A percentile compares a stretch with the other conserved stretches of the same genome.
Conservation (phyloP, 768 basidiomycete genomes). For the Tylopilus cervinicoccineus region DNA sequence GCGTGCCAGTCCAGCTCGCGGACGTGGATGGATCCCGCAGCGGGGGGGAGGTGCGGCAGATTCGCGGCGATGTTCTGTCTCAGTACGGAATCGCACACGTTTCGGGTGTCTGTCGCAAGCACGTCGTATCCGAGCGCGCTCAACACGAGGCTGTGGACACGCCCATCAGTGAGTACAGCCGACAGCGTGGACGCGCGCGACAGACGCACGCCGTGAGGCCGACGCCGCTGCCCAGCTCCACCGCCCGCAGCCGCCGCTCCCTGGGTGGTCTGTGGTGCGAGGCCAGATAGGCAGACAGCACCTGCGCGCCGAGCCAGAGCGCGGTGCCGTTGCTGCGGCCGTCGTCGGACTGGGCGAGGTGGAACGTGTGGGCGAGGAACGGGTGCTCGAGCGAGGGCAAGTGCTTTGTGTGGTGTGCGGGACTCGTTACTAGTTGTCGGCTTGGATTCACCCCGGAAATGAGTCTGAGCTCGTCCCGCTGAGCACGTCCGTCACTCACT, state of each 20-base stretch:
- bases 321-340: slow-evolving; percentile 74
- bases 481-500: slow-evolving; percentile 7
- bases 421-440: slow-evolving; percentile 16
- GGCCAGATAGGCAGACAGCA: slow-evolving; percentile 60
- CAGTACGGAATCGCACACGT: slow-evolving; percentile 63
- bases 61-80: slow-evolving; percentile 57
- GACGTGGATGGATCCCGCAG: slow-evolving; percentile 49
- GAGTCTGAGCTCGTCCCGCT: slow-evolving; percentile 12
- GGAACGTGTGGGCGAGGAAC: slow-evolving; percentile 40
- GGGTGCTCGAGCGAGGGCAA: slow-evolving; percentile 41
- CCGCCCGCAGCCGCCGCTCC: slow-evolving; percentile 37
- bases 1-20: slow-evolving; percentile 71
- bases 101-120: slow-evolving; percentile 68
- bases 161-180: neutral
- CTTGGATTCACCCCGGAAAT: slow-evolving; percentile 20
- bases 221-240: slow-evolving; percentile 83
- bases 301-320: slow-evolving; percentile 81
- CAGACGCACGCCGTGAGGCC: slow-evolving; percentile 69
- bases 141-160: slow-evolving; percentile 52
- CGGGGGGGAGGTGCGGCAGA: slow-evolving; percentile 21
- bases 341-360: slow-evolving; percentile 54
- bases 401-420: slow-evolving; percentile 68
- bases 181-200: neutral
- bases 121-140: slow-evolving; percentile 70
- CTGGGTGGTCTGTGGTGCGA: slow-evolving; percentile 28